phyloP scores from a whole-genome alignment of 495 filamentous ascomycete species.

The Beverwykella pulmonaria region DNA sequence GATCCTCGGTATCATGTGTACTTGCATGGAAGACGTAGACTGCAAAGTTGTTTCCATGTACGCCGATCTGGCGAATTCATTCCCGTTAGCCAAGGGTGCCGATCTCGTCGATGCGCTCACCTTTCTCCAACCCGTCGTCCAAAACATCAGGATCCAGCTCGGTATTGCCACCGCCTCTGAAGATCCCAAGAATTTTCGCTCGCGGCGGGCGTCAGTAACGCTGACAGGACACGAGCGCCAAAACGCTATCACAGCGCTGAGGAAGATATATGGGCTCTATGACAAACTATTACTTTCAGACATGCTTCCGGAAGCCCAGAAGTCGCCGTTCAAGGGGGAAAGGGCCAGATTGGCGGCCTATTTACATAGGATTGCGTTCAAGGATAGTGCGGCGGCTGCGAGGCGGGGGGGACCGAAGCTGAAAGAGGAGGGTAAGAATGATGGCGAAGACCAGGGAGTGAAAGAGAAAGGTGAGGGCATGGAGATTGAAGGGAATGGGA shows the following conservation, averaged over 20 bases:
- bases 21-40: constrained; percentile 25
- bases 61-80: constrained; percentile 15
- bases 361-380: constrained; percentile 17
- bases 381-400: background rate
- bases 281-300: constrained; percentile 22
- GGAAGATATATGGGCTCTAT: constrained; percentile 23
- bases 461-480: background rate
- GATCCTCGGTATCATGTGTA: constrained; percentile 39
- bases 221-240: constrained; percentile 5
- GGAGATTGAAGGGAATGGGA: background rate
- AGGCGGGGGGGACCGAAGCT: background rate
- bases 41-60: constrained; percentile 23
- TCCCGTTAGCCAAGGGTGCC: constrained; percentile 16
- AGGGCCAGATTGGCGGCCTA: constrained; percentile 21
- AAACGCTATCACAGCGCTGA: constrained; percentile 28
- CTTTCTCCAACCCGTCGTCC: constrained; percentile 8
- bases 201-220: background rate
- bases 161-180: constrained; percentile 8
- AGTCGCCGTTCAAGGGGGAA: constrained; percentile 7
- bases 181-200: background rate
- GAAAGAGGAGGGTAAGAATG: constrained; percentile 7
- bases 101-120: constrained; percentile 24
- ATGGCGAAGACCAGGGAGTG: background rate
- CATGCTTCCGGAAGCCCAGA: constrained; percentile 18
- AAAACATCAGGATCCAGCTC: constrained; percentile 25